Evolutionary conservation across 805 yeast species (phyloP), one percentile per base, ranked within the genome.

Genomic region (Saturnispora saitoi): DNA sequence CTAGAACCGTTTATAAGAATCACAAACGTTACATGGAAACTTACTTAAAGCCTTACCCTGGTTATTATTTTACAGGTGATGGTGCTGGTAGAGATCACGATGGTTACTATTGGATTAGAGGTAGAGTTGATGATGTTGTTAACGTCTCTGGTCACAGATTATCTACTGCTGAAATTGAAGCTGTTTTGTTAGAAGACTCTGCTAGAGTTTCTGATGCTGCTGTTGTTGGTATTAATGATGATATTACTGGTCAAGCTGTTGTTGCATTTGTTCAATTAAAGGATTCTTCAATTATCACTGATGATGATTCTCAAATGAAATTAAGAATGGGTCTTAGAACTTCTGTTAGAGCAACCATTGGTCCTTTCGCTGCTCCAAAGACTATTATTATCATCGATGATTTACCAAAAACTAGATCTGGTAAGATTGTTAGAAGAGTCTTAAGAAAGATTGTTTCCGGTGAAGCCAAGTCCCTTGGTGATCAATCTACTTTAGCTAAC

Each of bases 1-100:
- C 98, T 29, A 83, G 99, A 71, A 81, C 96, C 48, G 93, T 93
- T 52, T 90, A 83, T 81, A 83, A 83, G 63, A 88, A 90, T 67
- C 95, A 91, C 67, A 70, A 71, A 54, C 81, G 96, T 60, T 91
- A 76, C 70, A 71, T 89, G 60, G 97, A 91, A 53, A 93, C 98
- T 37, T 93, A 93, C 68, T 75, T 93, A 64, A 83, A 81, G 60
- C 96, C 96, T 46, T 93, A 91, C 72, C 87, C 91, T 51, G 95
- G 95, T 51, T 80, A 77, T 70, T 93, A 89, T 72, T 93, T 93
- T 75, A 86, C 97, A 11, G 99, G 99, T 60, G 99, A 91, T 66
- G 98, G 98, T 70, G 98, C 97, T 48, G 98, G 95, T 40, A 81
- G 97, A 65, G 99, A 93, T 67, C 79, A 79, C 54, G 98, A 93